A percentile compares a stretch with the other conserved stretches of the same genome.
phyloP scores from a whole-genome alignment of 2,329 filamentous ascomycete genomes.

The Penicillium thymicola region DNA sequence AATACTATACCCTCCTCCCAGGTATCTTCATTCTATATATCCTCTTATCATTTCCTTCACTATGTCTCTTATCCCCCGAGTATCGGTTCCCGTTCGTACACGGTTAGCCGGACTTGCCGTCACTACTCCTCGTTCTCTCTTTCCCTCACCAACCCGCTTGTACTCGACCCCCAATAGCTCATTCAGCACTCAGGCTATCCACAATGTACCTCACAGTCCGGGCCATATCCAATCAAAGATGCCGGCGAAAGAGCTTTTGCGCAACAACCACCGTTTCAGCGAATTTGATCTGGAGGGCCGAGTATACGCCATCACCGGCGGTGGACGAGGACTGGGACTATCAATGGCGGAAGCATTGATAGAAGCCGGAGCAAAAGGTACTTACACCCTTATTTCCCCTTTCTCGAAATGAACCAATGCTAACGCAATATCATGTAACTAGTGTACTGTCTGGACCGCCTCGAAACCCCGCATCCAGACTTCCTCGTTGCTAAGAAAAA shows the following conservation, averaged over 20 bases:
- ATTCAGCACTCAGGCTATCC: conserved; percentile 15
- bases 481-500: conserved; percentile 42
- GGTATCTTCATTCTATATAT: neutral
- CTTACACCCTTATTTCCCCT: neutral
- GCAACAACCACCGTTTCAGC: conserved; percentile 34
- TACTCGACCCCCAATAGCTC: conserved; percentile 22
- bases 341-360: conserved; percentile 47
- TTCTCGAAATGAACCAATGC: neutral
- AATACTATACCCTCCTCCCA: neutral
- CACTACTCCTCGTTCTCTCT: conserved; percentile 2
- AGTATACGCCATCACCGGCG: conserved; percentile 45
- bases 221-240: conserved; percentile 35
- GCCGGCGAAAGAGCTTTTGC: conserved; percentile 21
- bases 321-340: conserved; percentile 44
- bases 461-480: conserved; percentile 43
- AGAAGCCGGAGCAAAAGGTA: conserved; percentile 49
- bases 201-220: conserved; percentile 13
- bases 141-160: conserved; percentile 11
- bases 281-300: conserved; percentile 45
- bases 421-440: neutral
- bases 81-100: conserved; percentile 10
- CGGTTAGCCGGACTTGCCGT: conserved; percentile 8
- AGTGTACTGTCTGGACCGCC: conserved; percentile 50
- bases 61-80: conserved; percentile 17
- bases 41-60: neutral